Evolutionary conservation across 1,284 basidiomycete species (phyloP).

Genomic region (Ustilago curta): DNA sequence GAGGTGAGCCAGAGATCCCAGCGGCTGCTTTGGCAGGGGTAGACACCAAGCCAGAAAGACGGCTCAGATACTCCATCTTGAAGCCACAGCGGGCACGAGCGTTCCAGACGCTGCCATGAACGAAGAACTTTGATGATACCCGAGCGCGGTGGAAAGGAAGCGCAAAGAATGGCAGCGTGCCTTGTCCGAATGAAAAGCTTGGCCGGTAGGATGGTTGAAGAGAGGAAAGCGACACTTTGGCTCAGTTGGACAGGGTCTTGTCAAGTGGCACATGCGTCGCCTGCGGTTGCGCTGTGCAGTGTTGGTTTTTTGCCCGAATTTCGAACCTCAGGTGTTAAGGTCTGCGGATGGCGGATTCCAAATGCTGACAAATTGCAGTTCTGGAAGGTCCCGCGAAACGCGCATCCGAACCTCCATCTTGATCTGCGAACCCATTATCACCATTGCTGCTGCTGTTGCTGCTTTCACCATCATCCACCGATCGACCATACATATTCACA

Average conservation of each 20-base stretch:
- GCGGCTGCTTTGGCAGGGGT: conserved; percentile 43
- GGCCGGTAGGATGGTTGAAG: background rate
- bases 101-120: conserved; percentile 7
- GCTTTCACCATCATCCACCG: conserved; percentile 3
- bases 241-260: background rate
- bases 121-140: background rate
- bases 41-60: conserved; percentile 48
- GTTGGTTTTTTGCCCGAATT: conserved; percentile 17
- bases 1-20: conserved; percentile 28
- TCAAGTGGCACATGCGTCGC: background rate
- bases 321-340: conserved; percentile 3
- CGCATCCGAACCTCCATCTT: background rate
- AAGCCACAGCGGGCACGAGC: conserved; percentile 20
- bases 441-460: conserved; percentile 1
- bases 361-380: conserved; percentile 34
- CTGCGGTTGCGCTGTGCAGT: conserved; percentile 2
- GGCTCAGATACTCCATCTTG: conserved; percentile 47
- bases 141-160: background rate
- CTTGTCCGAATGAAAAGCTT: background rate
- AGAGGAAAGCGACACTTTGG: conserved; percentile 2
- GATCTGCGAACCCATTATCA: background rate
- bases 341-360: background rate
- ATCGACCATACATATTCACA: conserved; percentile 12
- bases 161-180: background rate
- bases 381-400: conserved; percentile 1